phyloP scores from a whole-genome alignment of 495 filamentous ascomycete species.

The Xylaria sp. region DNA sequence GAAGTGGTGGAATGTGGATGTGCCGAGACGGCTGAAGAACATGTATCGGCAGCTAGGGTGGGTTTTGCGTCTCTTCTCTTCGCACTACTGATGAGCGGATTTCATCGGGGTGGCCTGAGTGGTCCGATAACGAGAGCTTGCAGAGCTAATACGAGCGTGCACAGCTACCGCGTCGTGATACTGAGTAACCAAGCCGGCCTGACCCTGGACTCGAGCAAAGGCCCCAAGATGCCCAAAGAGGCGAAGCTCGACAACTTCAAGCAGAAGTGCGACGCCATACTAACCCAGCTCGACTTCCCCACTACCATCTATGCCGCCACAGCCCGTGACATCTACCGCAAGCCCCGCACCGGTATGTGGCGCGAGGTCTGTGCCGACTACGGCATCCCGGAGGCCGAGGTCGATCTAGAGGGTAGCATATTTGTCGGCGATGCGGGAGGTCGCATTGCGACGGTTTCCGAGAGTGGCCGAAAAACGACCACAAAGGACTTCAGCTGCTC shows the following conservation, averaged over 20 bases:
- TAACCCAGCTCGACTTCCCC: conserved; percentile 77
- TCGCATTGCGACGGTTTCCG: conserved; percentile 42
- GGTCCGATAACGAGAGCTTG: too few relatives aligned
- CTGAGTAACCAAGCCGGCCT: conserved; percentile 90
- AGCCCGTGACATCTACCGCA: conserved; percentile 77
- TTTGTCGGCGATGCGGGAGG: conserved; percentile 91
- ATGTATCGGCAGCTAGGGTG: conserved; percentile 74
- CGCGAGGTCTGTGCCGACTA: conserved; percentile 76
- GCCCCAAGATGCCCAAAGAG: conserved; percentile 64
- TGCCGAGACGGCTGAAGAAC: conserved; percentile 68
- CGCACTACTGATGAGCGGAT: too few relatives aligned
- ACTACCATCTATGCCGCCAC: conserved; percentile 86
- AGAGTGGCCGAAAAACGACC: conserved; percentile 30
- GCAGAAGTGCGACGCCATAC: conserved; percentile 70
- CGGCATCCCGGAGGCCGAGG: conserved; percentile 65
- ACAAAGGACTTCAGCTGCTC: conserved; percentile 72
- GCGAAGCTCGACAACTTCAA: conserved; percentile 77
- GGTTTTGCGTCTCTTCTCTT: not conserved
- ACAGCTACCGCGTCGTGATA: conserved; percentile 77
- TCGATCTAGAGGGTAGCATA: conserved; percentile 72
- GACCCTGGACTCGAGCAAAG: conserved; percentile 75
- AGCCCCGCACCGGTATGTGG: conserved; percentile 93
- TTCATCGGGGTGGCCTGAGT: too few relatives aligned
- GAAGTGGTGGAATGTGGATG: conserved; percentile 88
- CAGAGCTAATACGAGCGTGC: not conserved